Conservation (phyloP, 208 protist genomes). For the Leishmania guyanensis region DNA sequence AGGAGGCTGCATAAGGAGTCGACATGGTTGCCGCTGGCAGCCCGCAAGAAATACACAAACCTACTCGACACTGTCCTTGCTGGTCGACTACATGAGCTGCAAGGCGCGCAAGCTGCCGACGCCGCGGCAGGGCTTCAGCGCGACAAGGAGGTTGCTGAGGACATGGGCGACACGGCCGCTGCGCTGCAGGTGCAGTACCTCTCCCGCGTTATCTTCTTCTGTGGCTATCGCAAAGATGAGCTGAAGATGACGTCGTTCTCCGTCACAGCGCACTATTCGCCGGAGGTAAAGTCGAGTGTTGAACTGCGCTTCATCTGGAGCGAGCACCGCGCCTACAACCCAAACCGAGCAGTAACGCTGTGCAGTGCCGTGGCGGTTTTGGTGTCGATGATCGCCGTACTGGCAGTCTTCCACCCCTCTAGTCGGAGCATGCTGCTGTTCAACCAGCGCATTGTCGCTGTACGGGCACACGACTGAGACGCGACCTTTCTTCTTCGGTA, state of each 20-base stretch:
- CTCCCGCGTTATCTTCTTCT: constrained; percentile 43
- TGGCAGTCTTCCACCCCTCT: constrained; percentile 40
- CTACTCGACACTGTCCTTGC: constrained; percentile 1
- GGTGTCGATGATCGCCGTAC: constrained; percentile 38
- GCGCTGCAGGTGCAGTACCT: constrained; percentile 38
- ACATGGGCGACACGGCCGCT: not conserved
- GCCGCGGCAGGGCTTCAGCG: not conserved
- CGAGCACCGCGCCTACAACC: constrained; percentile 73
- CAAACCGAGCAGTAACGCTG: constrained; percentile 47
- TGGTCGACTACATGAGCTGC: not conserved
- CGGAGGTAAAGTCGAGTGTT: constrained; percentile 21
- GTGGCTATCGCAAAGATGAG: constrained; percentile 64
- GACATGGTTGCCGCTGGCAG: constrained; percentile 68
- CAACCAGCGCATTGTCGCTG: constrained; percentile 39
- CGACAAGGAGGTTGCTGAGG: constrained; percentile 4
- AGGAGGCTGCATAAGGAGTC: constrained; percentile 65
- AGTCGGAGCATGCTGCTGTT: constrained; percentile 45
- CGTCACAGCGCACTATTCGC: constrained; percentile 41
- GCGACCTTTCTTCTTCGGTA: not conserved
- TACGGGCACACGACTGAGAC: constrained; percentile 41
- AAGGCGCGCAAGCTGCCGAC: constrained; percentile 3
- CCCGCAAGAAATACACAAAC: constrained; percentile 18
- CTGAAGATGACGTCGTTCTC: constrained; percentile 60
- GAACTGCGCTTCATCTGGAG: constrained; percentile 61
- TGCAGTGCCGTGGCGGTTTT: constrained; percentile 47